Evolutionary conservation across 768 basidiomycete species (phyloP), one percentile per base, ranked within the genome.

Genomic region (Hebeloma cylindrosporum): DNA sequence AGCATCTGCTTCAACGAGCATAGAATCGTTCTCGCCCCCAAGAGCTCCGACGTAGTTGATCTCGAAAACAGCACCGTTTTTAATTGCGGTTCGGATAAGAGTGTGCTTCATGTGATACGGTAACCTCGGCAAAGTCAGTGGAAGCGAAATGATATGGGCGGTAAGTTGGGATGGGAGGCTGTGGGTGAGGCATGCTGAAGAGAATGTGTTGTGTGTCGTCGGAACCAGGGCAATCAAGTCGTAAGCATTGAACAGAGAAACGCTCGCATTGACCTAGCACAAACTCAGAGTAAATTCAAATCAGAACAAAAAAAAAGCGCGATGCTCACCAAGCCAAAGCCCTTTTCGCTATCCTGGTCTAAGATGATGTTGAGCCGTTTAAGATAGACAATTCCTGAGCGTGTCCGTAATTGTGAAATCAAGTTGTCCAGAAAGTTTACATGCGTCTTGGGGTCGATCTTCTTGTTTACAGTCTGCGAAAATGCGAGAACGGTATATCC

Each of bases 71-170:
- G 83, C 84, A 7, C 91, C 91, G 50, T 89, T 88, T 53, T 83
- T 84, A 18, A 89, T 71, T 1, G 92, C 88, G 0, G 85, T 84
- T 32, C 88, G 80, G 23, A 93, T 77, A 35, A 91, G 71, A 0
- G 91, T 92, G 58, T 91, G 89, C 57, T 88, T 91, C 57, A 93
- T 73, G 52, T 85, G 76, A 60, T 85, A 93, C 1, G 88, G 82
- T 1, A 90, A 77, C 9, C 90, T 80, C 0, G 89, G 85, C 0
- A 82, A 72, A 0, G 87, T 85, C 13, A 93, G 73, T 5, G 90
- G 90, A 21, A 93, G 70, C 0, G 85, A 73, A 44, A 94, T 88
- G 45, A 94, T 78, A 57, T 92, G 89, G 0, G 88, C 80, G 3
- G 91, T 88, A 32, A 88, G 66, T 0, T 80, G 75, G 0, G 88